Evolutionary conservation across 1,284 basidiomycete species (phyloP), one percentile per base, ranked within the genome.

Genomic region (Gastroboletus turbinatus): DNA sequence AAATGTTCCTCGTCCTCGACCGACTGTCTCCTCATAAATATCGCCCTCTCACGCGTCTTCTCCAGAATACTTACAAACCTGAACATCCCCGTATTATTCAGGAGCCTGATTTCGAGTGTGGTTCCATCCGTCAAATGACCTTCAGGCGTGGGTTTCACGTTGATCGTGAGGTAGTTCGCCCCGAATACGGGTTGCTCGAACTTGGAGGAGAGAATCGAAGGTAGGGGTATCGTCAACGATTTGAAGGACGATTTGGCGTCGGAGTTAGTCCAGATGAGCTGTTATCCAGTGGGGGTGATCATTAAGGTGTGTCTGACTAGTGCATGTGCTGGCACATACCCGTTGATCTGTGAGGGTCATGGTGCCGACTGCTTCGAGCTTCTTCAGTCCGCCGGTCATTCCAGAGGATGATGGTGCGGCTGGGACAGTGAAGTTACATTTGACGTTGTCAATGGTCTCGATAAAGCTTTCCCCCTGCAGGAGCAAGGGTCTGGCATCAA

Each of bases 161-260:
- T 81, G 61, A 92, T 76, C 0, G 74, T 67, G 43, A 92, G 77
- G 63, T 82, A 89, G 67, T 92, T 92, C 11, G 81, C 71, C 46
- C 79, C 81, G 55, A 90, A 85, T 17, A 82, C 78, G 2, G 90
- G 90, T 67, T 91, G 89, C 62, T 89, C 82, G 67, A 88, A 91
- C 60, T 78, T 80, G 23, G 87, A 86, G 5, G 83, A 81, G 16
- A 90, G 70, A 54, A 92, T 81, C 0, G 83, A 76, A 36, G 76
- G 78, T 16, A 89, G 76, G 14, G 86, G 88, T 36, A 91, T 73
- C 11, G 79, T 78, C 44, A 85, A 67, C 11, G 80, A 79, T 43
- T 79, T 74, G 62, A 82, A 73, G 30, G 73, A 63, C n/a, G 83
- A 78, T 38, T 44, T 56, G 46, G 52, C 47, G 16, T 72, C 70